phyloP scores from a whole-genome alignment of 305 asterid species.

The Stenogyne calaminthoides region DNA sequence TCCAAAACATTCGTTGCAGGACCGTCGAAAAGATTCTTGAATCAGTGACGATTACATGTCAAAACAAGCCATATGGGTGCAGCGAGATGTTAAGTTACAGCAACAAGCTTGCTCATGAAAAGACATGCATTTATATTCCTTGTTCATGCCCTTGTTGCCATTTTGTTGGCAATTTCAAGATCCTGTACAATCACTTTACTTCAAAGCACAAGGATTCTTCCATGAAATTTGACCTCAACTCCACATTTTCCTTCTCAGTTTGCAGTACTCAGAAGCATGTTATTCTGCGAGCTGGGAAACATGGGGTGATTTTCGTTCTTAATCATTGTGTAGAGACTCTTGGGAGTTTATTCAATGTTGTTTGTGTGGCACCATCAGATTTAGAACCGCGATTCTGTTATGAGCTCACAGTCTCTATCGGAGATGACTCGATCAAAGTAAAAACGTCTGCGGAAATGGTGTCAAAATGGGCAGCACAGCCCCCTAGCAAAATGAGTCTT shows the following conservation, averaged over 20 bases:
- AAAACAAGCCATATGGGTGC: conserved; percentile 56
- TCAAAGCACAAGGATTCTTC: conserved; percentile 23
- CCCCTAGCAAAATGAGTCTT: no score
- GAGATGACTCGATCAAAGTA: conserved; percentile 45
- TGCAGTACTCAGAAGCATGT: conserved; percentile 29
- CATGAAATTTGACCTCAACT: conserved; percentile 26
- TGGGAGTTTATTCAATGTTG: conserved; percentile 45
- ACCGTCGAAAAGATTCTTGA: conserved; percentile 73
- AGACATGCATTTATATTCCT: conserved; percentile 47
- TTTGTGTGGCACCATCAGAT: conserved; percentile 46
- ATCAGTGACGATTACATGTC: conserved; percentile 50
- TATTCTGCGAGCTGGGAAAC: conserved; percentile 44
- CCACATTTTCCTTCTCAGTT: conserved; percentile 23
- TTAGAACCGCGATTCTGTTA: conserved; percentile 32
- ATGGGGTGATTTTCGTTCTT: conserved; percentile 42
- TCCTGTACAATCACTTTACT: conserved; percentile 54
- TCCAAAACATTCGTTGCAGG: conserved; percentile 63
- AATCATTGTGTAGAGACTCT: conserved; percentile 34
- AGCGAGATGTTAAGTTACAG: conserved; percentile 38
- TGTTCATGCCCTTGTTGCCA: conserved; percentile 62
- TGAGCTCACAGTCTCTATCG: conserved; percentile 39
- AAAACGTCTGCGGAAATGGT: conserved; percentile 37
- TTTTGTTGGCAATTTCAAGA: conserved; percentile 40
- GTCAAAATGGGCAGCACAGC: conserved; percentile 41
- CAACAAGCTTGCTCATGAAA: conserved; percentile 42